These are phyloP conservation scores for Fomitopsis pulvina DNA, from an alignment of 768 basidiomycete genomes.

Conservation along the genomic window DNA sequence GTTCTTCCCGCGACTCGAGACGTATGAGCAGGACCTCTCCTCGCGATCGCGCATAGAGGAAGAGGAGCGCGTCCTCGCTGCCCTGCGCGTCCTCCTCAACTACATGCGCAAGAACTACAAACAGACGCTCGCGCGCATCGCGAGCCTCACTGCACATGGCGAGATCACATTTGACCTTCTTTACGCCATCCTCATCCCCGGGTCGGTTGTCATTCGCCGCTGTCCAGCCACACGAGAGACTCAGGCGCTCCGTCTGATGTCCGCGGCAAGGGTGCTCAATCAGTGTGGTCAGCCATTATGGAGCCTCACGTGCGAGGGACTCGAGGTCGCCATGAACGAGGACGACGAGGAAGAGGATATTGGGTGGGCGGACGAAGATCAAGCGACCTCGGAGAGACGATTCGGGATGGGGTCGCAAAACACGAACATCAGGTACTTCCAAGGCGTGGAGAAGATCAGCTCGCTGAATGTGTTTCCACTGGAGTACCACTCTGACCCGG, in stretches of 20 bases:
- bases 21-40: too few relatives aligned
- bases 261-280: slow-evolving; percentile 20
- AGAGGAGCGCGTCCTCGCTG: too few relatives aligned
- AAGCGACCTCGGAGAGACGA: slow-evolving; percentile 23
- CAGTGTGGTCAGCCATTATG: too few relatives aligned
- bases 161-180: slow-evolving; percentile 57
- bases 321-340: slow-evolving; percentile 45
- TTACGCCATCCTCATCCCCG: slow-evolving; percentile 49
- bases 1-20: too few relatives aligned
- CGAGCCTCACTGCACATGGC: slow-evolving; percentile 26
- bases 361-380: slow-evolving; percentile 11
- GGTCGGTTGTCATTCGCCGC: slow-evolving; percentile 40
- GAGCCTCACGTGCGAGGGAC: slow-evolving; percentile 42
- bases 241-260: slow-evolving; percentile 42
- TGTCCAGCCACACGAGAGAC: slow-evolving; percentile 51
- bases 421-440: slow-evolving; percentile 25
- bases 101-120: too few relatives aligned
- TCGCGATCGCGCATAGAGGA: too few relatives aligned
- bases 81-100: too few relatives aligned
- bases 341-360: background rate
- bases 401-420: slow-evolving; percentile 28
- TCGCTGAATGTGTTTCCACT: slow-evolving; percentile 46
- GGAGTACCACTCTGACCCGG: slow-evolving; percentile 37
- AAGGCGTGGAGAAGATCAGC: slow-evolving; percentile 44
- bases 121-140: too few relatives aligned